Evolutionary conservation across 352 stramenopile species (phyloP).

Genomic region (Globisporangium cystogenes): DNA sequence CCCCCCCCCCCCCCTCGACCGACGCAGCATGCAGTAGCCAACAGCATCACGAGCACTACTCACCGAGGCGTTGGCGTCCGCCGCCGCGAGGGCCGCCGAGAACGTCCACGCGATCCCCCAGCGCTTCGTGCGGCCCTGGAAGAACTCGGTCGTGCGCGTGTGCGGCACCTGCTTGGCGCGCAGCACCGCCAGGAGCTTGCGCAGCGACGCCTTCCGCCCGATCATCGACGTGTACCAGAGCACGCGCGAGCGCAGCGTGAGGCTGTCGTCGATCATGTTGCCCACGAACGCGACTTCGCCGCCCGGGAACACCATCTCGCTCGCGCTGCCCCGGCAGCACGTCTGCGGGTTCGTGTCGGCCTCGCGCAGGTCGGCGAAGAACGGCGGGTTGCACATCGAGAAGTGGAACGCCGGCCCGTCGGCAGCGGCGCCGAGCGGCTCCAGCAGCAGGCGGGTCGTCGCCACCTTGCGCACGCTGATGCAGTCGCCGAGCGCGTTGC

Average conservation of each 20-base stretch:
- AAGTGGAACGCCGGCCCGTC: conserved; percentile 83
- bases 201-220: conserved; percentile 89
- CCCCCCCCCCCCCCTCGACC: no score
- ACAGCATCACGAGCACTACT: no score
- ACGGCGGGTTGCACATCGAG: conserved; percentile 97
- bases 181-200: conserved; percentile 83
- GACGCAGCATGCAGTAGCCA: no score
- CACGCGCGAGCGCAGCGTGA: conserved; percentile 64
- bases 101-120: conserved; percentile 96
- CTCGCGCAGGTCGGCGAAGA: conserved; percentile 85
- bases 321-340: conserved; percentile 63
- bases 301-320: conserved; percentile 85
- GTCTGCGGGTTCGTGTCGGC: conserved; percentile 72
- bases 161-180: conserved; percentile 59
- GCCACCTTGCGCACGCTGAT: conserved; percentile 48
- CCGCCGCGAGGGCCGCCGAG: conserved; percentile 16
- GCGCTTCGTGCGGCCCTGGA: conserved; percentile 88
- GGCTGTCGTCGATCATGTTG: conserved; percentile 91
- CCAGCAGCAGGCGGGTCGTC: conserved; percentile 35
- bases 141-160: conserved; percentile 92
- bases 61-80: conserved; percentile 6
- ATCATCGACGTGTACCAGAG: conserved; percentile 95
- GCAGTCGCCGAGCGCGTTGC: conserved; percentile 77
- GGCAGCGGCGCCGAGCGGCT: no score
- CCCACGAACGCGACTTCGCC: conserved; percentile 94